These are phyloP conservation scores for Agroathelia rolfsii DNA, from an alignment of 1,284 basidiomycete species.

Conservation along the genomic window DNA sequence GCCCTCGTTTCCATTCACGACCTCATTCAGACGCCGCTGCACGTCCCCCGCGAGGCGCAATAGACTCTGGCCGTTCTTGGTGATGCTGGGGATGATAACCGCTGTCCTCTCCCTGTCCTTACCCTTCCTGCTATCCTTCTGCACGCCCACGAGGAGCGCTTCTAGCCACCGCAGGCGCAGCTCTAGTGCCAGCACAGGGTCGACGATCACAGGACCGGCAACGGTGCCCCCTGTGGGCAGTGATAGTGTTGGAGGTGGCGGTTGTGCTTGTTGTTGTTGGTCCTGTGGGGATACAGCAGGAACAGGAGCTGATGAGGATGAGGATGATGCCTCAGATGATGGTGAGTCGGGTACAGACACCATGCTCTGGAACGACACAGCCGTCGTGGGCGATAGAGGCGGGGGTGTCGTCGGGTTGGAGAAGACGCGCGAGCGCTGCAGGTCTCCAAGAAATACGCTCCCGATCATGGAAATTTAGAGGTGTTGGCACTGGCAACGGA, in stretches of 20 bases:
- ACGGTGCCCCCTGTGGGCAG: neutral
- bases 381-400: slow-evolving; percentile 39
- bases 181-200: slow-evolving; percentile 58
- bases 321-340: slow-evolving; percentile 14
- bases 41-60: slow-evolving; percentile 48
- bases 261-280: slow-evolving; percentile 10
- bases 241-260: slow-evolving; percentile 10
- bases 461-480: slow-evolving; percentile 44
- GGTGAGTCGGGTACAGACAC: too few species aligned
- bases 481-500: neutral
- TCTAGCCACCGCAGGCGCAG: slow-evolving; percentile 69
- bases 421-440: slow-evolving; percentile 49
- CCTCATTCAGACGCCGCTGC: slow-evolving; percentile 41
- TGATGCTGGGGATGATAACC: too few species aligned
- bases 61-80: slow-evolving; percentile 44
- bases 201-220: slow-evolving; percentile 30
- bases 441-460: slow-evolving; percentile 68
- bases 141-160: slow-evolving; percentile 58
- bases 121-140: slow-evolving; percentile 32
- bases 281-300: slow-evolving; percentile 8
- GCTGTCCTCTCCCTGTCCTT: slow-evolving; percentile 16
- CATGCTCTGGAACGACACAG: slow-evolving; percentile 18
- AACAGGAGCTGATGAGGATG: slow-evolving; percentile 5
- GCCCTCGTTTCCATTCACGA: slow-evolving; percentile 58
- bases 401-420: slow-evolving; percentile 55